Evolutionary conservation across 108 stramenopile species (phyloP).

Genomic region (Chaetoceros tenuissimus): DNA sequence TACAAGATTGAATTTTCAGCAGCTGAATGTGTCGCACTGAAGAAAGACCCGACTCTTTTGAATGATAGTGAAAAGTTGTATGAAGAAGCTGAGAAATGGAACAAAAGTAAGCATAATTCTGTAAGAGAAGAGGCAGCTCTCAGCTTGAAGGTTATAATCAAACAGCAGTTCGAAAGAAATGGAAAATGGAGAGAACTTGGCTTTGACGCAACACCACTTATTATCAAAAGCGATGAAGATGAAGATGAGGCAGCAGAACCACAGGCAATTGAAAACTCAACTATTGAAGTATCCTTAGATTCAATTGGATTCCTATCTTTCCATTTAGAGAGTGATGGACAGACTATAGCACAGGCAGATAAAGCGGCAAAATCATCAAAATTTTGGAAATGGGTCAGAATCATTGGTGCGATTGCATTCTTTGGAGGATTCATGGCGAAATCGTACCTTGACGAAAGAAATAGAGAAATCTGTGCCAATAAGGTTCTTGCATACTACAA

Average conservation of each 20-base stretch:
- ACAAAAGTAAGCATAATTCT: constrained; percentile 55
- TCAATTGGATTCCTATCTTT: constrained; percentile 51
- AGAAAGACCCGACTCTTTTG: constrained; percentile 12
- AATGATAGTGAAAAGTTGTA: constrained; percentile 15
- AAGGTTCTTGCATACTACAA: constrained; percentile 75
- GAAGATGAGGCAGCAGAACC: constrained; percentile 40
- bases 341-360: constrained; percentile 77
- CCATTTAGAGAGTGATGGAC: constrained; percentile 42
- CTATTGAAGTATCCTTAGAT: constrained; percentile 61
- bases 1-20: constrained; percentile 68
- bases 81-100: constrained; percentile 43
- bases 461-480: constrained; percentile 63
- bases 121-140: constrained; percentile 71
- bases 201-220: constrained; percentile 51
- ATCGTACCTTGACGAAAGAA: constrained; percentile 66
- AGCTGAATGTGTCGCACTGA: constrained; percentile 61
- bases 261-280: constrained; percentile 55
- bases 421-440: constrained; percentile 78
- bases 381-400: constrained; percentile 45
- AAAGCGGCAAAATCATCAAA: constrained; percentile 56
- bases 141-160: constrained; percentile 50
- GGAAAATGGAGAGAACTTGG: constrained; percentile 64
- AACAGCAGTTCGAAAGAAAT: constrained; percentile 61
- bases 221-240: constrained; percentile 36
- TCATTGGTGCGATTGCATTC: constrained; percentile 53